These are phyloP conservation scores for Phytopythium cucurbitacearum DNA, from an alignment of 352 stramenopile genomes.

Conservation along the genomic window DNA sequence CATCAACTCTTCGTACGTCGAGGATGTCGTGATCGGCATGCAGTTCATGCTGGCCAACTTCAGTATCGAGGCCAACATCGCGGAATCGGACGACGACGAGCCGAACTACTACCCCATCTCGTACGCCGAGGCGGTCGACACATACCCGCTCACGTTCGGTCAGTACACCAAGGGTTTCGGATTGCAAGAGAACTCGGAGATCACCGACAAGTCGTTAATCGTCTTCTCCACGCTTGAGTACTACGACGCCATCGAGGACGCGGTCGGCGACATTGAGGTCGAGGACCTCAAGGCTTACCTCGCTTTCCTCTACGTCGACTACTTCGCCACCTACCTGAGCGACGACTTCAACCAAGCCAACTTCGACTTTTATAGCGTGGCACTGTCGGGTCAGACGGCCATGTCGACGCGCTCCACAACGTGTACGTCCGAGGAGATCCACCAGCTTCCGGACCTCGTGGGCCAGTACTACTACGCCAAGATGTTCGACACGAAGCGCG, in stretches of 20 bases:
- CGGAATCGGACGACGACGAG: slow-evolving; percentile 36
- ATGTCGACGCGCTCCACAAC: slow-evolving; percentile 39
- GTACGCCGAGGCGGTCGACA: slow-evolving; percentile 40
- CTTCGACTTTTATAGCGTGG: slow-evolving; percentile 70
- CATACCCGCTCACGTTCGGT: slow-evolving; percentile 57
- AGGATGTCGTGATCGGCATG: slow-evolving; percentile 51
- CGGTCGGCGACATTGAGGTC: slow-evolving; percentile 25
- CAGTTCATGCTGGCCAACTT: slow-evolving; percentile 59
- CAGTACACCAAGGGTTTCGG: slow-evolving; percentile 37
- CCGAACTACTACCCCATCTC: slow-evolving; percentile 79
- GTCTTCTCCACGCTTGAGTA: slow-evolving; percentile 46
- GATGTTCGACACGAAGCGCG: slow-evolving; percentile 67
- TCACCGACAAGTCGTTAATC: slow-evolving; percentile 32
- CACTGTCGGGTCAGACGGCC: slow-evolving; percentile 17
- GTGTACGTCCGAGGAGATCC: slow-evolving; percentile 30
- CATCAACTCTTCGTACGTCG: neutral
- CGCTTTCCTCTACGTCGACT: slow-evolving; percentile 32
- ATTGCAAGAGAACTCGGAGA: slow-evolving; percentile 27
- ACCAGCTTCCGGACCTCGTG: slow-evolving; percentile 34
- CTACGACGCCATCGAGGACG: slow-evolving; percentile 39
- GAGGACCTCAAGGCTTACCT: slow-evolving; percentile 45
- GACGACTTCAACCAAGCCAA: slow-evolving; percentile 65
- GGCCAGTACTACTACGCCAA: slow-evolving; percentile 81
- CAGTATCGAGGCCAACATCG: slow-evolving; percentile 6
- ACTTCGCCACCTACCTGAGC: slow-evolving; percentile 24